These are phyloP conservation scores for Chlorella sorokiniana DNA, from an alignment of 139 green algal genomes.

Conservation along the genomic window DNA sequence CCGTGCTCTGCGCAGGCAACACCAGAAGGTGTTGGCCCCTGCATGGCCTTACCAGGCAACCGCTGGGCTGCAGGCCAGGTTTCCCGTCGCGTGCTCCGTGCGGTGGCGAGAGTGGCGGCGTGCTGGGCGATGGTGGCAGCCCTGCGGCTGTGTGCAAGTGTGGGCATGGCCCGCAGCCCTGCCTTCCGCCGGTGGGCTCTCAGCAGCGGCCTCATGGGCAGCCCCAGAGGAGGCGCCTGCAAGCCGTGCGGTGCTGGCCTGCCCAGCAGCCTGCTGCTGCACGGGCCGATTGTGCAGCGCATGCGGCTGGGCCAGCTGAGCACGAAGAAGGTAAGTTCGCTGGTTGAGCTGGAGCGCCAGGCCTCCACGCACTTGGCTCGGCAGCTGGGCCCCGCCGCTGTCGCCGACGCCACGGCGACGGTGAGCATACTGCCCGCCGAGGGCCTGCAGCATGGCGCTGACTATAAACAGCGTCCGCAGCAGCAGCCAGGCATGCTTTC, in stretches of 20 bases:
- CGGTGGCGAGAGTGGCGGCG: neutral
- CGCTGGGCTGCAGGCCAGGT: slow-evolving; percentile 1
- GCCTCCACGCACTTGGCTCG: neutral
- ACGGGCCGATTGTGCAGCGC: neutral
- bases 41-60: neutral
- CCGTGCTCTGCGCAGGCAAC: neutral
- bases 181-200: slow-evolving; percentile 5
- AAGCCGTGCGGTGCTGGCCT: neutral
- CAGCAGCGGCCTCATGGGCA: neutral
- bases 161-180: slow-evolving; percentile 1
- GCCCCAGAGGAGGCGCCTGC: neutral
- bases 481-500: neutral
- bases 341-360: neutral
- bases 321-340: slow-evolving; percentile 1
- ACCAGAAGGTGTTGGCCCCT: neutral
- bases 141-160: neutral
- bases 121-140: neutral
- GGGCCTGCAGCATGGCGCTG: too few relatives aligned
- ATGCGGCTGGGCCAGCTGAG: slow-evolving; percentile 17
- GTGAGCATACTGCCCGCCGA: too few relatives aligned
- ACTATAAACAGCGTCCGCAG: neutral
- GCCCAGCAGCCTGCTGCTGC: neutral
- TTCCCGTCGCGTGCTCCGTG: neutral
- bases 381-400: neutral
- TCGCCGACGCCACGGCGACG: neutral